Evolutionary conservation across 2,329 filamentous ascomycete species (phyloP).

Genomic region (Exophiala spinifera): DNA sequence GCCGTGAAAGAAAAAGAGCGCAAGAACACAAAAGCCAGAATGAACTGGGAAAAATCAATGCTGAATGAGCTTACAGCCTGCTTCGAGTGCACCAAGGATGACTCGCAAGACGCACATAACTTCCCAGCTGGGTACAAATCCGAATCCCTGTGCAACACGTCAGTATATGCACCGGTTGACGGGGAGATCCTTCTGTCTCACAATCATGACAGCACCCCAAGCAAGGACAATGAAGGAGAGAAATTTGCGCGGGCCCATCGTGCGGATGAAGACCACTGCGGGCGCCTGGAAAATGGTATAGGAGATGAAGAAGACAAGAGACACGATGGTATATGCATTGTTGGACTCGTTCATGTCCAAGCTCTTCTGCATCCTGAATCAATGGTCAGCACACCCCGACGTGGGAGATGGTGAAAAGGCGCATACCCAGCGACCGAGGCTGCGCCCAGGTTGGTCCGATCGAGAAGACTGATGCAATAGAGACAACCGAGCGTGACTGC

Average conservation of each 20-base stretch:
- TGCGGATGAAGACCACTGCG: constrained; percentile 64
- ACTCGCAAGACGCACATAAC: constrained; percentile 28
- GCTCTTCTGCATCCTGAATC: not conserved
- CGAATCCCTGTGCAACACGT: constrained; percentile 16
- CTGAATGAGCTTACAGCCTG: constrained; percentile 55
- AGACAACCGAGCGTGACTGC: constrained; percentile 61
- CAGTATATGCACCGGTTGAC: not conserved
- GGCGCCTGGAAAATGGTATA: constrained; percentile 70
- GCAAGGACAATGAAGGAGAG: constrained; percentile 33
- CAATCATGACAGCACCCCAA: constrained; percentile 43
- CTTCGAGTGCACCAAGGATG: constrained; percentile 64
- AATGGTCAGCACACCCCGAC: not conserved
- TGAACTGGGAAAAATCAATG: constrained; percentile 56
- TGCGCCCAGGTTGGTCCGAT: constrained; percentile 70
- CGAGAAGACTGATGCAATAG: constrained; percentile 76
- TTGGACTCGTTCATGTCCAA: constrained; percentile 28
- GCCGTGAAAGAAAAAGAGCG: too few species aligned
- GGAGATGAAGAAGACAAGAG: constrained; percentile 69
- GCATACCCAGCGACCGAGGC: constrained; percentile 63
- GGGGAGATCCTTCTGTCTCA: not conserved
- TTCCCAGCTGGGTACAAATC: constrained; percentile 29
- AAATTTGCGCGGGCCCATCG: constrained; percentile 50
- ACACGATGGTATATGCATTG: constrained; percentile 52
- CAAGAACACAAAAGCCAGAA: not conserved
- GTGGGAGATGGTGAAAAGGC: not conserved